phyloP scores from a whole-genome alignment of 192 early-diverging fungal species.

The Mycoemilia scoparia region DNA sequence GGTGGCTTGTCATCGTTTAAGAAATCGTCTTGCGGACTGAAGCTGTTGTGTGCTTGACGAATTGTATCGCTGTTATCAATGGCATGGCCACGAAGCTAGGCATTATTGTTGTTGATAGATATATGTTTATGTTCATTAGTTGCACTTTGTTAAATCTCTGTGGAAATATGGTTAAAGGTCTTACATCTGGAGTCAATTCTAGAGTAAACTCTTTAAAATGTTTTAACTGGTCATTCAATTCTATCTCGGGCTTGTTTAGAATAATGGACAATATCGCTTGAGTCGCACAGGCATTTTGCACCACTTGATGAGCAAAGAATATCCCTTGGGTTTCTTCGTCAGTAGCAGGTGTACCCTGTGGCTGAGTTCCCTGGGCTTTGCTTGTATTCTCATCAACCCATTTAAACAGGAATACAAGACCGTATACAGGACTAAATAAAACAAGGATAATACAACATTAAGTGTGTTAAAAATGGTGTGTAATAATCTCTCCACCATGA shows the following conservation, averaged over 20 bases:
- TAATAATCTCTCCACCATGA: no score
- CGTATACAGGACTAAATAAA: no score
- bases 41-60: slow-evolving; percentile 62
- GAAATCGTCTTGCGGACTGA: slow-evolving; percentile 59
- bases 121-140: no score
- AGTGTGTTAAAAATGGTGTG: slow-evolving; percentile 1
- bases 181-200: slow-evolving; percentile 53
- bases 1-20: slow-evolving; percentile 40
- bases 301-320: slow-evolving; percentile 61
- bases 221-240: slow-evolving; percentile 46
- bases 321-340: slow-evolving; percentile 23
- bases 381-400: no score
- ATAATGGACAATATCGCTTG: slow-evolving; percentile 67
- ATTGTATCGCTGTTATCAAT: slow-evolving; percentile 61
- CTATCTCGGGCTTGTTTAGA: slow-evolving; percentile 37
- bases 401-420: slow-evolving; percentile 72
- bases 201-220: slow-evolving; percentile 53
- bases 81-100: slow-evolving; percentile 60
- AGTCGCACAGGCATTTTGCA: slow-evolving; percentile 72
- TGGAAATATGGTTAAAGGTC: no score
- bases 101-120: slow-evolving; percentile 13
- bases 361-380: no score
- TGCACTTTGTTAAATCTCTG: no score
- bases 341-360: slow-evolving; percentile 5
- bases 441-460: no score